Evolutionary conservation across 73 alveolate genomes (phyloP).

Genomic region (Paramecium caudatum): DNA sequence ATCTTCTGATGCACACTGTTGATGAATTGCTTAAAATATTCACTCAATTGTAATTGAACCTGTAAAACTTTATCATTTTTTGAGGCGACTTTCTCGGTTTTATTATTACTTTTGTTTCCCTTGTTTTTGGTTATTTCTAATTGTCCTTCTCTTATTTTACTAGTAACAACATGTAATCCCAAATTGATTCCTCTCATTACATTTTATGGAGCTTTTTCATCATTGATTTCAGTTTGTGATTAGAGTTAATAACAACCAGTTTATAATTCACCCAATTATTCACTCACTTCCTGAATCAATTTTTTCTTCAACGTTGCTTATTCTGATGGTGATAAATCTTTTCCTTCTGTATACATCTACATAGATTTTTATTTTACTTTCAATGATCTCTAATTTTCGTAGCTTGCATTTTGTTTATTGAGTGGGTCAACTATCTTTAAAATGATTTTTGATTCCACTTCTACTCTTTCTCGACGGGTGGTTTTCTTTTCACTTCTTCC

Average conservation of each 20-base stretch:
- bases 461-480: conserved; percentile 60
- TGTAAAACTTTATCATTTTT: too few relatives aligned
- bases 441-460: conserved; percentile 19
- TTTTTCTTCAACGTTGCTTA: background rate
- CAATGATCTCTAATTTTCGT: background rate
- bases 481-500: conserved; percentile 67
- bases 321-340: conserved; percentile 6
- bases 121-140: too few relatives aligned
- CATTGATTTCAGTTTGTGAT: background rate
- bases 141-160: conserved; percentile 26
- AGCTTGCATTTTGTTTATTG: background rate
- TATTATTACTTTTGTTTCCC: too few relatives aligned
- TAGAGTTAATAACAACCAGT: conserved; percentile 27
- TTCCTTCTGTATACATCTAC: conserved; percentile 60
- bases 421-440: conserved; percentile 22
- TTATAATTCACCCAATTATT: conserved; percentile 30
- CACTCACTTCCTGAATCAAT: conserved; percentile 18
- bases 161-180: conserved; percentile 41
- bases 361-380: conserved; percentile 14
- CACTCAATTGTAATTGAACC: too few relatives aligned
- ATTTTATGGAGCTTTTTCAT: conserved; percentile 42
- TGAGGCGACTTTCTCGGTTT: too few relatives aligned
- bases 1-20: too few relatives aligned
- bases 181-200: conserved; percentile 41
- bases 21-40: too few relatives aligned